Evolutionary conservation across 805 yeast species (phyloP), one percentile per base, ranked within the genome.

Genomic region (Tetrapisispora nanseiensis): DNA sequence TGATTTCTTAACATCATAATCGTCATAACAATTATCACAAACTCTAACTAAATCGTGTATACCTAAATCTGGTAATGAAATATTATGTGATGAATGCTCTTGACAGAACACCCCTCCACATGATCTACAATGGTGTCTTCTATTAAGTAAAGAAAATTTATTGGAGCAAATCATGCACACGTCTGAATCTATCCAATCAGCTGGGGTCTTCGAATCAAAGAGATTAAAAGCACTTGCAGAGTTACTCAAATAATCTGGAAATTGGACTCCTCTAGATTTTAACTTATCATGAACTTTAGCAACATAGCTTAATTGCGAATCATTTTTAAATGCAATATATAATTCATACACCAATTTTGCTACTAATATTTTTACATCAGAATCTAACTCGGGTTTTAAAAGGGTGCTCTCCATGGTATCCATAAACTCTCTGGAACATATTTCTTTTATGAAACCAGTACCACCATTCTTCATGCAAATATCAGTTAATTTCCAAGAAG

Each of bases 171-270:
- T 78, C 97, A 92, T 89, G 62, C 98, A 92, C 3, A 86, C 86
- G 52, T 86, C 95, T 10, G 89, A 82, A 56, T 92, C 98, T 19
- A 84, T 80, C 98, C 98, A 92, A 52, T 87, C 97, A 0, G 98
- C 97, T 2, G 98, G 97, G 4, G 89, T 89, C 47, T 78, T 82
- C 2, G 95, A 76, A 54, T 90, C 97, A 38, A 90, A 76, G 59
- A 89, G 77, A 4, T 72, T 68, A 28, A 69, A 53, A 13, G 48
- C 57, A 12, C 41, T 42, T 5, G 37, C 39, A 9, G 47, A 33
- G 20, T 49, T 51, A 7, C 40, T 27, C 3, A 44, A 12, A 19
- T 48, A 39, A 13, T 65, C 66, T 1, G 95, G 95, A 54, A 89
- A 86, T 41, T 70, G 66, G 50, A 75, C 76, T 8, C 81, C 89